Conservation (phyloP, 306 rosid genomes). For the Corylus heterophylla region DNA sequence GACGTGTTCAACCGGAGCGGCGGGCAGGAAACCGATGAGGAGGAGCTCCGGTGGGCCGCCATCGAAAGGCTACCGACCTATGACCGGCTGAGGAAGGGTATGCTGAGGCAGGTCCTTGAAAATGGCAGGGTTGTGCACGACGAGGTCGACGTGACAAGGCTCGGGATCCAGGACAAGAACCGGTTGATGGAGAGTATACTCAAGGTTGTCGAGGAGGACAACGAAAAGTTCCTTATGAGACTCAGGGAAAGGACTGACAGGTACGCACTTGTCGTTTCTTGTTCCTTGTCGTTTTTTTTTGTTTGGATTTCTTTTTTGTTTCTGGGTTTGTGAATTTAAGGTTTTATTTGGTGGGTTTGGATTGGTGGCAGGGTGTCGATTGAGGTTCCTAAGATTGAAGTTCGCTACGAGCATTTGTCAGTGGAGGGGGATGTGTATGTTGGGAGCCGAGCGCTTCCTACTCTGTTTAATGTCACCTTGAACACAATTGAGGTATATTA, state of each 20-base stretch:
- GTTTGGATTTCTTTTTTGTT: neutral
- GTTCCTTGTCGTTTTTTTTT: neutral
- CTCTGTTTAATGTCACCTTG: conserved; percentile 55
- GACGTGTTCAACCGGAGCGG: conserved; percentile 61
- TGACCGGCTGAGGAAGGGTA: conserved; percentile 67
- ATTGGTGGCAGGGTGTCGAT: conserved; percentile 59
- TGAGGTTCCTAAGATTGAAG: conserved; percentile 72
- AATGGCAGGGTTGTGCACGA: conserved; percentile 49
- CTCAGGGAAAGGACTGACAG: conserved; percentile 67
- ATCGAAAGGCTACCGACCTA: conserved; percentile 75
- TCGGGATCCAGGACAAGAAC: conserved; percentile 61
- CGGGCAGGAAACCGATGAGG: conserved; percentile 52
- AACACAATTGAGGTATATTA: conserved; percentile 61
- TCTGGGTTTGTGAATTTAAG: neutral
- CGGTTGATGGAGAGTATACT: conserved; percentile 61
- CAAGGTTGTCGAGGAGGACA: conserved; percentile 65
- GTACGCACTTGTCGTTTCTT: conserved; percentile 31
- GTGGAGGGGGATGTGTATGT: conserved; percentile 73
- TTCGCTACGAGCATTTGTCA: conserved; percentile 53
- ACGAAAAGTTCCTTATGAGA: conserved; percentile 52
- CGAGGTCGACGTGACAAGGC: conserved; percentile 64
- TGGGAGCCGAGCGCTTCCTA: conserved; percentile 81
- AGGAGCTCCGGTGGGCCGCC: conserved; percentile 80
- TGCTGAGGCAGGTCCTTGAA: conserved; percentile 53
- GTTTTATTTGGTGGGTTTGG: neutral